A percentile compares a stretch with the other conserved stretches of the same genome.
phyloP scores from a whole-genome alignment of 1,284 basidiomycete species.

The Ustilago crameri region DNA sequence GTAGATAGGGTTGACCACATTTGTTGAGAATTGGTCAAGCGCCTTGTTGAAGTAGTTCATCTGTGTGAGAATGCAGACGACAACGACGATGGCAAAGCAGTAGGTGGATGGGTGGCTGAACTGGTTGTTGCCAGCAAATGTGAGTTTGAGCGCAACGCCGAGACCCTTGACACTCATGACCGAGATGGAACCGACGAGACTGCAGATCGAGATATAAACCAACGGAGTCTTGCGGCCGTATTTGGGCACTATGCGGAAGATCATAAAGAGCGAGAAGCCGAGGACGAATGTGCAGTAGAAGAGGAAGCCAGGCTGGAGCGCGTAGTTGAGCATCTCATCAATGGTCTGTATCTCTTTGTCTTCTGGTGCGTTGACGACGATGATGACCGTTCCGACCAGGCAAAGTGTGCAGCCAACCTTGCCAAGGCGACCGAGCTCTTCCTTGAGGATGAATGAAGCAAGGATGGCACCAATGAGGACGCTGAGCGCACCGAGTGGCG shows the following conservation, averaged over 20 bases:
- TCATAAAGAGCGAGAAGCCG: slow-evolving; percentile 81
- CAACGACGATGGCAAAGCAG: slow-evolving; percentile 86
- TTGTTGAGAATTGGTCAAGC: slow-evolving; percentile 94
- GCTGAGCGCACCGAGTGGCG: slow-evolving; percentile 91
- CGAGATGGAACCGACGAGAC: slow-evolving; percentile 81
- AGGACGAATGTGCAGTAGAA: slow-evolving; percentile 89
- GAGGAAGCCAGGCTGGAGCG: slow-evolving; percentile 79
- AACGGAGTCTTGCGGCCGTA: slow-evolving; percentile 88
- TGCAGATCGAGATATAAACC: slow-evolving; percentile 94
- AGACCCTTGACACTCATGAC: slow-evolving; percentile 97
- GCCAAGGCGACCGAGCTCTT: slow-evolving; percentile 92
- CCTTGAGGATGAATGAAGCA: slow-evolving; percentile 90
- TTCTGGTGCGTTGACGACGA: slow-evolving; percentile 94
- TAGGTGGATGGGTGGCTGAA: slow-evolving; percentile 94
- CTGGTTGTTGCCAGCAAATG: slow-evolving; percentile 92
- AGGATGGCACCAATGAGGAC: slow-evolving; percentile 84
- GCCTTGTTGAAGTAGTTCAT: slow-evolving; percentile 99
- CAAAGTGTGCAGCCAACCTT: slow-evolving; percentile 91
- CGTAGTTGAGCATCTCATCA: slow-evolving; percentile 91
- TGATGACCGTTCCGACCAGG: slow-evolving; percentile 88
- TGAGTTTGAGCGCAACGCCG: slow-evolving; percentile 94
- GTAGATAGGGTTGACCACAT: slow-evolving; percentile 98
- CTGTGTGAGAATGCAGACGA: slow-evolving; percentile 88
- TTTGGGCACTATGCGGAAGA: slow-evolving; percentile 85
- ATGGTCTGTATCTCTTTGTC: slow-evolving; percentile 94